Conservation (phyloP, 2,329 filamentous ascomycete genomes). For the Chaetomiaceae sp. region DNA sequence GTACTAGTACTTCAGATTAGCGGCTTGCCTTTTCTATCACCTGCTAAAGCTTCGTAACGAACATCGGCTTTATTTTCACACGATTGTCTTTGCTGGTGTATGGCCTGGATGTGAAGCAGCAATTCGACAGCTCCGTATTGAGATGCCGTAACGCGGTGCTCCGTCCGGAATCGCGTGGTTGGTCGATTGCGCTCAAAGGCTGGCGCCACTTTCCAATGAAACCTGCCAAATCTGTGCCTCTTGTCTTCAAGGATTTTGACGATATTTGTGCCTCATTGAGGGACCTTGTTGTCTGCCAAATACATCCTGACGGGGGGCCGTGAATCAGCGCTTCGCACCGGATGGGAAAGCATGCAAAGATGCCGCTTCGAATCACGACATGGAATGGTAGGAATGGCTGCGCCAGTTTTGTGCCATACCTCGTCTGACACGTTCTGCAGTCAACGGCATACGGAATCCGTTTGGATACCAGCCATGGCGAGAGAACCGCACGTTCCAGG, state of each 20-base stretch:
- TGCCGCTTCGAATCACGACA: conserved; percentile 75
- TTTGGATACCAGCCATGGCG: conserved; percentile 83
- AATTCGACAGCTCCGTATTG: not conserved
- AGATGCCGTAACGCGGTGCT: not conserved
- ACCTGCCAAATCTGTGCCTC: too few species aligned
- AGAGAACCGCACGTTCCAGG: conserved; percentile 62
- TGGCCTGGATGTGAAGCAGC: not conserved
- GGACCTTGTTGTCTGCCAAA: too few species aligned
- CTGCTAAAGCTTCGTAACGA: too few species aligned
- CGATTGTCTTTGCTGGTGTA: not conserved
- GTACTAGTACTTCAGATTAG: too few species aligned
- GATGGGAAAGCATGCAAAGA: conserved; percentile 29
- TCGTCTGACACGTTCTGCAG: conserved; percentile 35
- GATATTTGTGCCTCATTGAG: not conserved
- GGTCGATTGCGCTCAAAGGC: too few species aligned
- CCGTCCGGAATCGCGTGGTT: too few species aligned
- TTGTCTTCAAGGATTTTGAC: not conserved
- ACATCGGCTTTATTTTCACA: not conserved
- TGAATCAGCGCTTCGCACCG: too few species aligned
- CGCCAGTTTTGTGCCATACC: not conserved
- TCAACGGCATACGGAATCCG: conserved; percentile 78
- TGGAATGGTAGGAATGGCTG: conserved; percentile 66
- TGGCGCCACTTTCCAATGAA: too few species aligned
- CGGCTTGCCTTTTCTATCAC: too few species aligned
- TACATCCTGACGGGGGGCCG: too few species aligned